Conservation (phyloP, 106 monocot species). For the Agapanthus africanus region DNA sequence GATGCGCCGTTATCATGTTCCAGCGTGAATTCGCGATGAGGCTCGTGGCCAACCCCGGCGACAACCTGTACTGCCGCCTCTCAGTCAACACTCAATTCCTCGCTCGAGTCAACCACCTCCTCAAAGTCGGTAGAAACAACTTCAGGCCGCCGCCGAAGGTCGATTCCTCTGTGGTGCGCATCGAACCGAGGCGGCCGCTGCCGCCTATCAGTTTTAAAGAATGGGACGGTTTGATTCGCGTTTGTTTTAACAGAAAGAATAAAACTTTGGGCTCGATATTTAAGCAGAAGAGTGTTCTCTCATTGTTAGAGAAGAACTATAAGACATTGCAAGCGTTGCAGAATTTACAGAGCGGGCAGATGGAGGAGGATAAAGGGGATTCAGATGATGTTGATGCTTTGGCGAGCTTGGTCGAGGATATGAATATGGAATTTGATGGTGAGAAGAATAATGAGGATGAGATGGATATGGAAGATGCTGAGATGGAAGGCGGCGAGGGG, state of each 20-base stretch:
- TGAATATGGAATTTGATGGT: slow-evolving; percentile 31
- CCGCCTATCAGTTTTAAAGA: slow-evolving; percentile 87
- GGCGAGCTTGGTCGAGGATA: slow-evolving; percentile 56
- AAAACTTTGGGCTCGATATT: slow-evolving; percentile 84
- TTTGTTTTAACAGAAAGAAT: slow-evolving; percentile 91
- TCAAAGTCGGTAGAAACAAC: slow-evolving; percentile 88
- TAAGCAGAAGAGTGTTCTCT: slow-evolving; percentile 58
- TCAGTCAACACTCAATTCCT: slow-evolving; percentile 85
- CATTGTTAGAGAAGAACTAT: slow-evolving; percentile 87
- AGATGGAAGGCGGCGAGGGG: slow-evolving; percentile 14
- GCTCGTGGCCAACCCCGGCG: slow-evolving; percentile 74
- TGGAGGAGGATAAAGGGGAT: slow-evolving; percentile 29
- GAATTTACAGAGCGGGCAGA: slow-evolving; percentile 17
- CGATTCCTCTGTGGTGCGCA: slow-evolving; percentile 91
- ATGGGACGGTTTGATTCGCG: slow-evolving; percentile 83
- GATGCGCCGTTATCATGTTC: slow-evolving; percentile 90
- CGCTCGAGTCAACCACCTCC: slow-evolving; percentile 69
- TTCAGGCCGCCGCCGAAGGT: slow-evolving; percentile 96
- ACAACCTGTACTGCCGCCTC: slow-evolving; percentile 74
- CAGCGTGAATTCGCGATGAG: slow-evolving; percentile 90
- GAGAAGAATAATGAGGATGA: slow-evolving; percentile 48
- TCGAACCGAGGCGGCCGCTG: slow-evolving; percentile 69
- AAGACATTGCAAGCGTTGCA: slow-evolving; percentile 70
- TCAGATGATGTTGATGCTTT: slow-evolving; percentile 49
- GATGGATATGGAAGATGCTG: slow-evolving; percentile 51